Evolutionary conservation across 805 yeast genomes (phyloP).

Genomic region (Pichia deserticola): DNA sequence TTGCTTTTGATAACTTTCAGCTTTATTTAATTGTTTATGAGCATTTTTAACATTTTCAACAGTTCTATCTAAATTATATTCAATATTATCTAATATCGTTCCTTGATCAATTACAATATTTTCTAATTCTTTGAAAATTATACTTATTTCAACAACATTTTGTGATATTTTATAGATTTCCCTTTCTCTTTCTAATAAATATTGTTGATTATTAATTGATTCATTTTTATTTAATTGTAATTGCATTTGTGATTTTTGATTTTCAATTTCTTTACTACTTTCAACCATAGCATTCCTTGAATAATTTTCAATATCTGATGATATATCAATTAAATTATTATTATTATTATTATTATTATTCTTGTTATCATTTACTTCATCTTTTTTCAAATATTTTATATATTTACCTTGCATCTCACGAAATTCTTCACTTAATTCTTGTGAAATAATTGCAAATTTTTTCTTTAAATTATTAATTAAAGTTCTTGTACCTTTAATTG

Average conservation of each 20-base stretch:
- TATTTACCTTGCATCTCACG: slow-evolving; percentile 85
- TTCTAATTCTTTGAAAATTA: slow-evolving; percentile 90
- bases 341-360: not conserved
- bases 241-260: slow-evolving; percentile 27
- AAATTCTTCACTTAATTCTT: slow-evolving; percentile 67
- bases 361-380: slow-evolving; percentile 34
- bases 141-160: slow-evolving; percentile 88
- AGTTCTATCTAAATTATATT: slow-evolving; percentile 82
- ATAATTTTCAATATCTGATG: slow-evolving; percentile 35
- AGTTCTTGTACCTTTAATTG: slow-evolving; percentile 17
- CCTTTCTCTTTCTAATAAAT: slow-evolving; percentile 67
- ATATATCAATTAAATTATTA: not conserved
- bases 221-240: slow-evolving; percentile 33
- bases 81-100: slow-evolving; percentile 85
- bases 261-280: slow-evolving; percentile 36
- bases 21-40: slow-evolving; percentile 67
- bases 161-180: slow-evolving; percentile 89
- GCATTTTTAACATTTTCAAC: slow-evolving; percentile 69
- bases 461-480: slow-evolving; percentile 78
- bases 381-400: slow-evolving; percentile 74
- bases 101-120: slow-evolving; percentile 92
- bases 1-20: slow-evolving; percentile 75
- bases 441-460: slow-evolving; percentile 78
- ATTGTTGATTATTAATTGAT: slow-evolving; percentile 65
- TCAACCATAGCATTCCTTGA: slow-evolving; percentile 44